Percentiles rank a stretch among this genome's conserved stretches.
phyloP scores from a whole-genome alignment of 2,329 filamentous ascomycete genomes.

The Nemania bipapillata region DNA sequence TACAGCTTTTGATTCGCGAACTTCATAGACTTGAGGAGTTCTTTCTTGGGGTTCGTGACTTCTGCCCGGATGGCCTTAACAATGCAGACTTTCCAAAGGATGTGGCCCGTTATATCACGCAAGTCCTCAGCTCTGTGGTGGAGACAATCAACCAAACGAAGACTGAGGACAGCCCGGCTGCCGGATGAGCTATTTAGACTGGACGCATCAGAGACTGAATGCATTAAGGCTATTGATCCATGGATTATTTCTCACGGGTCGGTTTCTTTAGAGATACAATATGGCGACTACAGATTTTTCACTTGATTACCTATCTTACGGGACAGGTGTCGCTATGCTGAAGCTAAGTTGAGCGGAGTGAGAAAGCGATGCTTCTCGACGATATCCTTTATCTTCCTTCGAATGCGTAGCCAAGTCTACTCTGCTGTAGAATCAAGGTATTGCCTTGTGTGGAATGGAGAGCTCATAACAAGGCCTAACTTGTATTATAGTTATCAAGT shows the following conservation, averaged over 20 bases:
- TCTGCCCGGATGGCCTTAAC: constrained; percentile 55
- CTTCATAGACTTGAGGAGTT: constrained; percentile 61
- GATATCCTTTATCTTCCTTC: not conserved
- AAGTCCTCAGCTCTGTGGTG: constrained; percentile 57
- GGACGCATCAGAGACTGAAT: not conserved
- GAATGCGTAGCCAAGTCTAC: not conserved
- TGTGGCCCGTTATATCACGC: constrained; percentile 59
- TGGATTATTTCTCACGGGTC: not conserved
- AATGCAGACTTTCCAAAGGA: constrained; percentile 58
- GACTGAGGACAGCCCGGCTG: constrained; percentile 11
- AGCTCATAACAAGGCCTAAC: too few species aligned
- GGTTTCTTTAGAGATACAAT: not conserved
- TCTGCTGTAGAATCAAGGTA: not conserved
- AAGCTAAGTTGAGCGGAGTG: not conserved
- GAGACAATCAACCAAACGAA: constrained; percentile 56
- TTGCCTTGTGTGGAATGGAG: not conserved
- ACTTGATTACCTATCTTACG: not conserved
- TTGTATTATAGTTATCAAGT: too few species aligned
- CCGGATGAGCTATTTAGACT: not conserved
- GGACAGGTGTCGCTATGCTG: not conserved
- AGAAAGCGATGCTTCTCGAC: not conserved
- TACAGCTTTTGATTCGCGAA: constrained; percentile 61
- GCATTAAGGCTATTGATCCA: not conserved
- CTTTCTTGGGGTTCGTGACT: constrained; percentile 58
- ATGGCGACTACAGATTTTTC: not conserved